Conservation (phyloP, 768 basidiomycete species). For the Boletus reticuloceps region DNA sequence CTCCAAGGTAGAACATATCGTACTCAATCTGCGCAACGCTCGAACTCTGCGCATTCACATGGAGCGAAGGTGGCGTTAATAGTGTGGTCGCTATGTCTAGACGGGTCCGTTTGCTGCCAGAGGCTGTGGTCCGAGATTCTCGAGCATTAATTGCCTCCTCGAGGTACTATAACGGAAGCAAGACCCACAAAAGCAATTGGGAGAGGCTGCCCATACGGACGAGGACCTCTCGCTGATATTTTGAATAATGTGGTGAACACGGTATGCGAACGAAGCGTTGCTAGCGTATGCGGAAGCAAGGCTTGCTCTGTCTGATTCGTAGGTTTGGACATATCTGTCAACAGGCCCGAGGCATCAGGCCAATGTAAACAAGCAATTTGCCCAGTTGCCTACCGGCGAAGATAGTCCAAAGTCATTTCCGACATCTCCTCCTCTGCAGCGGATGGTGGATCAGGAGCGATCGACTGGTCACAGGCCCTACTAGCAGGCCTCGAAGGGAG, state of each 20-base stretch:
- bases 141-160: not conserved
- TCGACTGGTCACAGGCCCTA: not conserved
- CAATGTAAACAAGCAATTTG: not conserved
- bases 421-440: slow-evolving; percentile 24
- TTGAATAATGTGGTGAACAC: slow-evolving; percentile 14
- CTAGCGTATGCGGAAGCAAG: slow-evolving; percentile 33
- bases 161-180: not conserved
- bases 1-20: slow-evolving; percentile 32
- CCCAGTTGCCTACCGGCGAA: slow-evolving; percentile 24
- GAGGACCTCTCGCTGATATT: not conserved
- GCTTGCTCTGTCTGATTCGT: slow-evolving; percentile 30
- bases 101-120: slow-evolving; percentile 19
- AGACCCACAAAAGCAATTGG: slow-evolving; percentile 17
- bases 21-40: slow-evolving; percentile 19
- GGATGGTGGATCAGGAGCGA: not conserved
- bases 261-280: slow-evolving; percentile 31
- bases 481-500: not conserved
- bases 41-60: slow-evolving; percentile 8
- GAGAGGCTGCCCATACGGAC: not conserved
- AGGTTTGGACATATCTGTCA: slow-evolving; percentile 30
- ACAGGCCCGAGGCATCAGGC: slow-evolving; percentile 4
- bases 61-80: slow-evolving; percentile 25
- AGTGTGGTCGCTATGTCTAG: slow-evolving; percentile 28
- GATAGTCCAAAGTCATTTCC: slow-evolving; percentile 29
- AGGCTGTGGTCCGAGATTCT: slow-evolving; percentile 8